Evolutionary conservation across 179 eudicot genomes (phyloP).

Genomic region (Kewa caespitosa): DNA sequence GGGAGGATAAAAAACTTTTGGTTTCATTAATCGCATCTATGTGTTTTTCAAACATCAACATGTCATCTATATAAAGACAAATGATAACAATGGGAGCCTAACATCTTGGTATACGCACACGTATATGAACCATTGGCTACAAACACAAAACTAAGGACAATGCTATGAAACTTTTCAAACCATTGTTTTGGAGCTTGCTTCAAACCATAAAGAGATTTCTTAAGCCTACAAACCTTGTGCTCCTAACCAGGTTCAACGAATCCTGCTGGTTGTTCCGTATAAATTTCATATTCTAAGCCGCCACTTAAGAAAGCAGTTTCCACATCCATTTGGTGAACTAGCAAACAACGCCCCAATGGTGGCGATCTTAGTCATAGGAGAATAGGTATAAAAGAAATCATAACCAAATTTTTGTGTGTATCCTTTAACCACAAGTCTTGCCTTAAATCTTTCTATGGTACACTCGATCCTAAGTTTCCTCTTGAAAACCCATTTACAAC

Average conservation of each 20-base stretch:
- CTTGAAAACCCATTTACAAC: background rate
- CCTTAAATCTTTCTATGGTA: background rate
- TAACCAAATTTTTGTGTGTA: background rate
- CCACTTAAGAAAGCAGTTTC: background rate
- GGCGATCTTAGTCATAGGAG: conserved; percentile 1
- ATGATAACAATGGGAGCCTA: background rate
- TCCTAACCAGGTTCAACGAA: background rate
- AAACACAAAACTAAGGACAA: background rate
- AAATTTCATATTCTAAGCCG: background rate
- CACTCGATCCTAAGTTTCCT: background rate
- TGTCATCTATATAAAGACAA: background rate
- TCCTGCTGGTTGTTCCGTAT: background rate
- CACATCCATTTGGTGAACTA: conserved; percentile 5
- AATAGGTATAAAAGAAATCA: conserved; percentile 3
- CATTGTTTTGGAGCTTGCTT: background rate
- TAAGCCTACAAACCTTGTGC: background rate
- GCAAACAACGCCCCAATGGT: background rate
- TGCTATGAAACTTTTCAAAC: background rate
- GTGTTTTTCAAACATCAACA: background rate
- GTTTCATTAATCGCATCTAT: background rate
- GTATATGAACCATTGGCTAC: background rate
- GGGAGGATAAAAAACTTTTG: background rate
- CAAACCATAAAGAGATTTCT: background rate
- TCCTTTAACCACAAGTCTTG: background rate
- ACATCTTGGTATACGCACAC: background rate